Percentiles rank a stretch among this genome's conserved stretches.
phyloP scores from a whole-genome alignment of 1,139 yeast genomes.

The Protomyces inouyei region DNA sequence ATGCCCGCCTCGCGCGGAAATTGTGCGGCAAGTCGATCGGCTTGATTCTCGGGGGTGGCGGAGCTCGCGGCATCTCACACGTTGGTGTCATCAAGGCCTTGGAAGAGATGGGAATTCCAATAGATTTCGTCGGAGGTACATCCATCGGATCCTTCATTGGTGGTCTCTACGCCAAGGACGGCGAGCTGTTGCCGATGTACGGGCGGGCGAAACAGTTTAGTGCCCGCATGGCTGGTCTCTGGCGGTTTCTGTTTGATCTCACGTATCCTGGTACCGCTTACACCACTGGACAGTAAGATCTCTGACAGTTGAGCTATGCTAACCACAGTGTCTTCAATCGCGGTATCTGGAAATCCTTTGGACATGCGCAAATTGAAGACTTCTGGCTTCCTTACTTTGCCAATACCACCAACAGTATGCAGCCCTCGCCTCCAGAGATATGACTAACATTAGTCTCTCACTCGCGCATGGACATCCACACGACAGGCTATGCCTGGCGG shows the following conservation, averaged over 20 bases:
- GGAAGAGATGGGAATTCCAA: conserved; percentile 91
- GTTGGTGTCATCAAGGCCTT: conserved; percentile 86
- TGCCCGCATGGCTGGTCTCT: conserved; percentile 70
- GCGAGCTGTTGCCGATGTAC: conserved; percentile 82
- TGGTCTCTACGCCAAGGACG: conserved; percentile 87
- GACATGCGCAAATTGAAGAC: conserved; percentile 87
- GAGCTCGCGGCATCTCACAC: conserved; percentile 92
- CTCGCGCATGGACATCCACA: conserved; percentile 91
- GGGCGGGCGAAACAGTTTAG: conserved; percentile 87
- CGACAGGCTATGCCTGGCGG: conserved; percentile 91
- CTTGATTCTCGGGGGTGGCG: conserved; percentile 93
- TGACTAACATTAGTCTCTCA: conserved; percentile 52
- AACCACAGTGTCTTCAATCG: conserved; percentile 92
- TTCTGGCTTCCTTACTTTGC: conserved; percentile 88
- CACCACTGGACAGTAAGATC: background rate
- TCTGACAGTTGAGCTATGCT: background rate
- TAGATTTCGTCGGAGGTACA: conserved; percentile 92
- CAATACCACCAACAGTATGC: conserved; percentile 73
- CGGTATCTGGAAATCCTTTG: conserved; percentile 94
- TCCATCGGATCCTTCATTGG: conserved; percentile 96
- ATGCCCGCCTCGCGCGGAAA: conserved; percentile 79
- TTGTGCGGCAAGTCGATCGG: conserved; percentile 93
- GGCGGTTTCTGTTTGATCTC: conserved; percentile 77
- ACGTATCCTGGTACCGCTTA: conserved; percentile 93
- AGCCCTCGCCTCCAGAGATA: background rate